Evolutionary conservation across 2,329 filamentous ascomycete species (phyloP), one percentile per base, ranked within the genome.

Genomic region (Hymenoscyphus albidus): DNA sequence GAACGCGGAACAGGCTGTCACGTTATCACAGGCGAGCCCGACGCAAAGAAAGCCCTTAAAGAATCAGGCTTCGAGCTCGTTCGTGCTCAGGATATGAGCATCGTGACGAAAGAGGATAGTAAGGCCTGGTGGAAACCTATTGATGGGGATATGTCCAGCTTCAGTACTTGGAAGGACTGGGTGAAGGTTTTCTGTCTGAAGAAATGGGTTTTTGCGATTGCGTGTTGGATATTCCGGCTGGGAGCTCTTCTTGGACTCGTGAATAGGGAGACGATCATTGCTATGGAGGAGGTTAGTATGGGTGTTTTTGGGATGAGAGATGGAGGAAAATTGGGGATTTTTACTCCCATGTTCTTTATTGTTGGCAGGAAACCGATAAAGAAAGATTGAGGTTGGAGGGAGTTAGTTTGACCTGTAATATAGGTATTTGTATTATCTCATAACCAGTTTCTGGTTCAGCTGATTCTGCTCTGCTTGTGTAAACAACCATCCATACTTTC

Each of bases 241-340:
- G 32, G 35, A 0, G n/a, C 4, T n/a, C 10, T 35, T 6, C 7
- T 61, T 5, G 44, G 59, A 27, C n/a, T 61, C 6, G 44, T 55
- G 42, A 7, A 9, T 6, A 51, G 22, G n/a, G 59, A 54, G 32
- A 54, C 22, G 31, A 39, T 61, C 12, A 61, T 54, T 38, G 40
- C 59, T 12, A 51, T 61, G 59, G 59, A 61, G 40, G 59, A 61
- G 44, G 27, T 61, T 55, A 38, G 59, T 38, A 14, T 51, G 44
- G 59, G 59, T 4, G 59, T 54, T n/a, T 61, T 39, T 27, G 59
- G 44, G 59, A 61, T 61, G 59, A 61, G 59, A 27, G 59, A 61
- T 61, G 59, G 59, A 6, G 59, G 59, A 6, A 51, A 54, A 16
- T n/a, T 42, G 40, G 59, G 31, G 9, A 54, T 61, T 14, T 61